Evolutionary conservation across 306 rosid species (phyloP).

Genomic region (Sesbania bispinosa): DNA sequence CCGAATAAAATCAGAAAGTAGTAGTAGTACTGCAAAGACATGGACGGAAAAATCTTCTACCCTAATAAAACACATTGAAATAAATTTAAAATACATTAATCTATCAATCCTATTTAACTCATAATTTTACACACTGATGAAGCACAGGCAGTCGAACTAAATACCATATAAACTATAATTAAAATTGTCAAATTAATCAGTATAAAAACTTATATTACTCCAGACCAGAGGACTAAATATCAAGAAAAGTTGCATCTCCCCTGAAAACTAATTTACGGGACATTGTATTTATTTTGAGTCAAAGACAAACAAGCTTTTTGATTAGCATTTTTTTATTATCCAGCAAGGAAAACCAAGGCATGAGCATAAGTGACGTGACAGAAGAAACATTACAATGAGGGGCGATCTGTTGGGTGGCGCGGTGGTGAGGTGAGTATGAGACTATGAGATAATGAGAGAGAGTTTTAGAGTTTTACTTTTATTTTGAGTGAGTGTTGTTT

Average conservation of each 20-base stretch:
- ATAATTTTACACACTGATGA: background rate
- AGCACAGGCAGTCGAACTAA: background rate
- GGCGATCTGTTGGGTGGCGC: no score
- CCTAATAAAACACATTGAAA: no score
- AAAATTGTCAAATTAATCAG: background rate
- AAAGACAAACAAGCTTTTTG: background rate
- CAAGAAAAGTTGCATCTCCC: background rate
- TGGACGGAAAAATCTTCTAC: no score
- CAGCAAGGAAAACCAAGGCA: background rate
- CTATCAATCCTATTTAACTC: no score
- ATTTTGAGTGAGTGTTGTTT: no score
- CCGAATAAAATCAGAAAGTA: no score
- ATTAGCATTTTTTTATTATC: background rate
- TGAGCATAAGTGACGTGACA: background rate
- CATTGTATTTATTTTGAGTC: background rate
- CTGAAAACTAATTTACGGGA: background rate
- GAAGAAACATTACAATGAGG: conserved; percentile 1
- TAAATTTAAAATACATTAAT: no score
- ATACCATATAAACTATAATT: background rate
- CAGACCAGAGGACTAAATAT: background rate
- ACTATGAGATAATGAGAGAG: no score
- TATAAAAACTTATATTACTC: background rate
- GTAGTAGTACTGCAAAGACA: no score
- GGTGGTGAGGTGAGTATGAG: no score
- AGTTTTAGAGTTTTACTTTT: no score